phyloP scores from a whole-genome alignment of 352 stramenopile genomes.

The Aphanomyces euteiches region DNA sequence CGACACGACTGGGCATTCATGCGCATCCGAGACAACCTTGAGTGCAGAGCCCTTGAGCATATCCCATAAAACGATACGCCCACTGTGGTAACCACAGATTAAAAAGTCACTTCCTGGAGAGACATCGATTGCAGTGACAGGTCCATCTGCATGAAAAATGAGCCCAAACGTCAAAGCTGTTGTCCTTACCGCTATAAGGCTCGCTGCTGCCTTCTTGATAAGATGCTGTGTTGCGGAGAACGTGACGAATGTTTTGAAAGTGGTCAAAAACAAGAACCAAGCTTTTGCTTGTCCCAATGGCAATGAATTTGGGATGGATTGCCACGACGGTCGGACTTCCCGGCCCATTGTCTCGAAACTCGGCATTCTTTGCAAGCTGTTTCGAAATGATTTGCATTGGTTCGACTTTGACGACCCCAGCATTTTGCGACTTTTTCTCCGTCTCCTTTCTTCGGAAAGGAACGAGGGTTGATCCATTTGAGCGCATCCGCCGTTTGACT shows the following conservation, averaged over 20 bases:
- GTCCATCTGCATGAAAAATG: slow-evolving; percentile 39
- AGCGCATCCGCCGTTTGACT: slow-evolving; percentile 70
- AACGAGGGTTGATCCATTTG: slow-evolving; percentile 54
- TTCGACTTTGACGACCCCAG: slow-evolving; percentile 84
- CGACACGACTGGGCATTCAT: slow-evolving; percentile 85
- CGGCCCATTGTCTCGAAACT: slow-evolving; percentile 88
- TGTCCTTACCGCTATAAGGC: slow-evolving; percentile 21
- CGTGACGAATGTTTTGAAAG: slow-evolving; percentile 86
- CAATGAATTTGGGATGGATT: slow-evolving; percentile 96
- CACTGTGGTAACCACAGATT: slow-evolving; percentile 90
- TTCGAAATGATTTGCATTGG: slow-evolving; percentile 87
- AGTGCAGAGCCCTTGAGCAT: slow-evolving; percentile 92
- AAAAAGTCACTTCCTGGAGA: slow-evolving; percentile 86
- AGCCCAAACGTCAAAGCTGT: not conserved
- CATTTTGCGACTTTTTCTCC: slow-evolving; percentile 35
- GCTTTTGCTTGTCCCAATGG: slow-evolving; percentile 92
- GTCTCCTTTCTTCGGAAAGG: slow-evolving; percentile 46
- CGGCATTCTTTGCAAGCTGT: slow-evolving; percentile 88
- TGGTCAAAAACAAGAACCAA: slow-evolving; percentile 95
- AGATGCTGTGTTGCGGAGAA: slow-evolving; percentile 29
- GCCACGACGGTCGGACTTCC: slow-evolving; percentile 90
- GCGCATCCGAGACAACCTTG: slow-evolving; percentile 86
- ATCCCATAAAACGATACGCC: slow-evolving; percentile 94
- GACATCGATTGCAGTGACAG: slow-evolving; percentile 86
- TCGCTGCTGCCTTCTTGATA: slow-evolving; percentile 19